These are phyloP conservation scores for Leccinum angustisporum DNA, from an alignment of 1,284 basidiomycete genomes.

Conservation along the genomic window DNA sequence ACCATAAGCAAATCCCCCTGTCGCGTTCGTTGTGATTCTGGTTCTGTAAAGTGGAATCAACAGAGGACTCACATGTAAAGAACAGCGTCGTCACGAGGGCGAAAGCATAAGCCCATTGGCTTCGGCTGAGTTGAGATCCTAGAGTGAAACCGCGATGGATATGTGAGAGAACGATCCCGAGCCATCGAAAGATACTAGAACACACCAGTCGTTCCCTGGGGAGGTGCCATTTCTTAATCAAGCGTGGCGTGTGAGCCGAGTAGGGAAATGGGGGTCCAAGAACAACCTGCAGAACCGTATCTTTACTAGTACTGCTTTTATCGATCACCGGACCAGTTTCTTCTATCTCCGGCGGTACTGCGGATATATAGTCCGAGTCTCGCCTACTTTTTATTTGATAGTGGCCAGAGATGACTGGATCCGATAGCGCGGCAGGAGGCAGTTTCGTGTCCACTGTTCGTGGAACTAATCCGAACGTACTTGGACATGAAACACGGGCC, in stretches of 20 bases:
- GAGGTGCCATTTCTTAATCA: slow-evolving; percentile 29
- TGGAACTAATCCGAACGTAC: not conserved
- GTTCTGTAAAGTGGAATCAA: slow-evolving; percentile 7
- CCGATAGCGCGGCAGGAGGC: not conserved
- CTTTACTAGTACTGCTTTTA: slow-evolving; percentile 25
- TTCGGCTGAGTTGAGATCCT: slow-evolving; percentile 49
- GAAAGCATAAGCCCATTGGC: slow-evolving; percentile 59
- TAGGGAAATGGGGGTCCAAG: slow-evolving; percentile 8
- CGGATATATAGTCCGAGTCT: slow-evolving; percentile 4
- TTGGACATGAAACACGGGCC: not conserved
- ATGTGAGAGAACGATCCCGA: not conserved
- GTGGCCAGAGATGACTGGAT: not conserved
- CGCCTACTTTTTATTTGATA: not conserved
- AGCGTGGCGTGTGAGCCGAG: not conserved
- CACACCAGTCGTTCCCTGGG: slow-evolving; percentile 40
- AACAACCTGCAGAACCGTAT: slow-evolving; percentile 2
- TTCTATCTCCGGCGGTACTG: slow-evolving; percentile 5
- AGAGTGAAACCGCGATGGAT: not conserved
- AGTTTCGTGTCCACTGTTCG: not conserved
- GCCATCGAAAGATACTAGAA: not conserved
- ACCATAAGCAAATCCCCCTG: slow-evolving; percentile 74
- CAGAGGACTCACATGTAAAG: slow-evolving; percentile 64
- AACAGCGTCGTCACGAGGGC: slow-evolving; percentile 76
- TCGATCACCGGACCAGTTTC: not conserved
- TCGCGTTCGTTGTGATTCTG: not conserved